Base-by-base conservation (phyloP, 164 flowering plant species). In the Stephania cephalantha region DNA sequence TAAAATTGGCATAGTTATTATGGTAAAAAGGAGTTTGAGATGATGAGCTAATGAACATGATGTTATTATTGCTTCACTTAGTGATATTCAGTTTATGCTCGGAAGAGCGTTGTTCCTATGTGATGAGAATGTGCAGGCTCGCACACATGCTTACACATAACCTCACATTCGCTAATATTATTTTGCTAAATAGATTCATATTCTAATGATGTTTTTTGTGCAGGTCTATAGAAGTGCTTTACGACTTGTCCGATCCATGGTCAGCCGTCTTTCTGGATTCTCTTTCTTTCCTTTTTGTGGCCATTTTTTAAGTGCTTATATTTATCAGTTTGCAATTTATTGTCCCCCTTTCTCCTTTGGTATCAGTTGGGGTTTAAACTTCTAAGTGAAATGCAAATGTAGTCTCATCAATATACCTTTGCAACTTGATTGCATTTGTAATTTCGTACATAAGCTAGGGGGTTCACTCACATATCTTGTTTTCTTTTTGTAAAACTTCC, bases 221-320 rank as follows among this genome's bases (percentile, higher is more conserved):
- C 88, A 95, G 99, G 99, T 95, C 75, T 95, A 95, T 73, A 90
- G 90, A 50, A 95, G 99, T 86, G 99, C 99, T 70, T 81, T 95
- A 85, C 88, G 92, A 84, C 94, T 93, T 70, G 99, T 95, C 46
- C 91, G 98, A 9, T 93, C 98, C 66, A 95, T 93, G 99, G 98
- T 92, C 10, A 86, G 92, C 35, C 69, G 68, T 69, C 30, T 64
- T 75, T 9, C 72, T n/a, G 55, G 52, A 46, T 45, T 17, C 15
- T n/a, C n/a, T 69, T 7, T 48, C 29, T 11, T 35, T 25, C 70
- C 68, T 58, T 61, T 69, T 46, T 74, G 15, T 4, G 48, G 15
- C 30, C 66, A 63, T 45, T 18, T 48, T 42, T 29, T 66, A 46
- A 3, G 15, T 12, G 11, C 17, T 46, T 66, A 15, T 18, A 46